Base-by-base conservation (phyloP, 371 early-diverging fungal genomes). In the Apophysomyces trapeziformis region DNA sequence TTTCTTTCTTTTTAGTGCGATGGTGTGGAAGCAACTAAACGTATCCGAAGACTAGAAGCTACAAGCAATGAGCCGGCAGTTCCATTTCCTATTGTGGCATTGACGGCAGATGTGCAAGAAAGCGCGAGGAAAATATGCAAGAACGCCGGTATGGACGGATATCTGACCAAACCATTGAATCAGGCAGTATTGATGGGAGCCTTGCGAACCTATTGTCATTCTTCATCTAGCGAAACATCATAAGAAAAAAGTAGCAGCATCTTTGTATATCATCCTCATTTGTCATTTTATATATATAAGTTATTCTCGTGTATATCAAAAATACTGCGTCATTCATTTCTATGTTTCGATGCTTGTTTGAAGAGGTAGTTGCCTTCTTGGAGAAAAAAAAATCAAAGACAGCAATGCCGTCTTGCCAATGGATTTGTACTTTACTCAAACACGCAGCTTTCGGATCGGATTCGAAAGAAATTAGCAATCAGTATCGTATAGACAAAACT, bases 131-230 rank as follows among this genome's bases (percentile, higher is more conserved):
- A 62, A 1, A 58, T 21, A 1, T 67, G 62, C 46, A 38, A 62
- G 21, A 44, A 45, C 4, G 67, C 62, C 8, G 67, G 67, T 38
- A 67, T 67, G 67, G 57, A 60, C 35, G 67, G 43, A 32, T 67
- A 67, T 32, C 64, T 79, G n/a, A 79, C 80, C 7, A 79, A 79
- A 54, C 80, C 80, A 14, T 59, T 79, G 21, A 79, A 79, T 57
- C 74, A 75, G 64, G 75, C 73, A 18, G 61, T 71, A 0, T 50
- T 79, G 12, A 66, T 70, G 12, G 75, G 75, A 38, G 37, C 73
- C 9, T 54, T 79, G 13, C 65, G 79, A 57, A 58, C 43, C 21
- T 70, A 74, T 38, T 74, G 76, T 91, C 99, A 99, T 85, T 97
- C 99, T 26, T 2, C 32, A 26, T 26, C 32, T 26, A 26, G 32